phyloP scores from a whole-genome alignment of 768 basidiomycete species.

The Mycena venus region DNA sequence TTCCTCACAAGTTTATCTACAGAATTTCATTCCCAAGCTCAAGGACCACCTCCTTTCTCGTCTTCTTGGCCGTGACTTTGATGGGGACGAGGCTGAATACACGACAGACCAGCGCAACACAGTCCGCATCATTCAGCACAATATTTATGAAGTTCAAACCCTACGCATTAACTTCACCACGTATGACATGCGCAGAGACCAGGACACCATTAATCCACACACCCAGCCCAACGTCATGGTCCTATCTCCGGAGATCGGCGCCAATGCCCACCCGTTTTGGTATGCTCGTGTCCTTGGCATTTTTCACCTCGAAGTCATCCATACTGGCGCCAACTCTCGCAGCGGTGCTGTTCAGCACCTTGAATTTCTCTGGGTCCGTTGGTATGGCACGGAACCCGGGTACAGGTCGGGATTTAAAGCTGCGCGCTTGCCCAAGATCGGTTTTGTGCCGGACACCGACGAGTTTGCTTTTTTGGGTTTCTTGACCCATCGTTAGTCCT shows the following conservation, averaged over 20 bases:
- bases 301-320: conserved; percentile 45
- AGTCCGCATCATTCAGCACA: conserved; percentile 30
- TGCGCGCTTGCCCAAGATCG: background rate
- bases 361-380: background rate
- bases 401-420: background rate
- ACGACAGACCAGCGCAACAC: background rate
- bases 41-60: conserved; percentile 44
- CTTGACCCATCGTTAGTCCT: background rate
- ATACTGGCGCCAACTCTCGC: conserved; percentile 15
- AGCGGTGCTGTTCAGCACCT: background rate
- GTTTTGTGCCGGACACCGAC: conserved; percentile 28
- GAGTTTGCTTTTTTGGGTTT: background rate
- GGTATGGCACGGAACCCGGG: background rate
- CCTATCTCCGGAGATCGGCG: conserved; percentile 32
- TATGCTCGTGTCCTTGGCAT: conserved; percentile 51
- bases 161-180: conserved; percentile 58
- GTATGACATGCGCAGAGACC: conserved; percentile 51
- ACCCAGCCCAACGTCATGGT: conserved; percentile 42
- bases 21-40: background rate
- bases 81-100: conserved; percentile 35
- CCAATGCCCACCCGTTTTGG: conserved; percentile 47
- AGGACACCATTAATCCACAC: background rate
- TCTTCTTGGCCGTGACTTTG: conserved; percentile 29
- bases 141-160: conserved; percentile 45
- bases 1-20: too few relatives aligned